Conservation (phyloP, 352 stramenopile genomes). For the Ochromonadaceae sp. region DNA sequence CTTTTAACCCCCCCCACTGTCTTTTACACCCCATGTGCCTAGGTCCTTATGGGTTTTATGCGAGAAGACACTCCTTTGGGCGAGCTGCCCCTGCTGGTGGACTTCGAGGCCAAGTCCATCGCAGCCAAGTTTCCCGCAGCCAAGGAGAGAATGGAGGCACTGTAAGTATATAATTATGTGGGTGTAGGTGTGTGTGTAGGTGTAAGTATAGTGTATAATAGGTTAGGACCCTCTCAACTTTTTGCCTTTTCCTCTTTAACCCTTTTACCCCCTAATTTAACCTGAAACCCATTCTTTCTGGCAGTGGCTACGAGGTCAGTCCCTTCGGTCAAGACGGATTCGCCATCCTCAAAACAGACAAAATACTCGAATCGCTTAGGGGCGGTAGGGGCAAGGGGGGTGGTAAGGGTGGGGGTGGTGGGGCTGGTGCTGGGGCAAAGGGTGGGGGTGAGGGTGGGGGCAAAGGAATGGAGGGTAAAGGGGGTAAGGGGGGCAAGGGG, state of each 20-base stretch:
- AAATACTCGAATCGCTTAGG: not conserved
- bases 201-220: too few relatives aligned
- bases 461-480: too few relatives aligned
- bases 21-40: not conserved
- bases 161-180: slow-evolving; percentile 12
- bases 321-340: slow-evolving; percentile 14
- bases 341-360: not conserved
- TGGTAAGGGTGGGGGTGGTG: too few relatives aligned
- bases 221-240: too few relatives aligned
- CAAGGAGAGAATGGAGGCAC: not conserved
- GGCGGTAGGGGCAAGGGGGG: too few relatives aligned
- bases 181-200: too few relatives aligned
- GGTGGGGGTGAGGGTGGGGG: too few relatives aligned
- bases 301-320: slow-evolving; percentile 7
- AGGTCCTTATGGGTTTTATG: slow-evolving; percentile 7
- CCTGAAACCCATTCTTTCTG: not conserved
- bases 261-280: not conserved
- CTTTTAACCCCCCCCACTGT: too few relatives aligned
- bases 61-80: not conserved
- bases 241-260: not conserved
- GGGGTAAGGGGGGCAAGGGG: too few relatives aligned
- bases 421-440: too few relatives aligned
- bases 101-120: slow-evolving; percentile 13
- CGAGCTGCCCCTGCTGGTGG: not conserved
- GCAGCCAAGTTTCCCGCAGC: not conserved